Percentiles rank a stretch among this genome's conserved stretches.
phyloP scores from a whole-genome alignment of 768 basidiomycete genomes.

The Pilatotrama ljubarskyi region DNA sequence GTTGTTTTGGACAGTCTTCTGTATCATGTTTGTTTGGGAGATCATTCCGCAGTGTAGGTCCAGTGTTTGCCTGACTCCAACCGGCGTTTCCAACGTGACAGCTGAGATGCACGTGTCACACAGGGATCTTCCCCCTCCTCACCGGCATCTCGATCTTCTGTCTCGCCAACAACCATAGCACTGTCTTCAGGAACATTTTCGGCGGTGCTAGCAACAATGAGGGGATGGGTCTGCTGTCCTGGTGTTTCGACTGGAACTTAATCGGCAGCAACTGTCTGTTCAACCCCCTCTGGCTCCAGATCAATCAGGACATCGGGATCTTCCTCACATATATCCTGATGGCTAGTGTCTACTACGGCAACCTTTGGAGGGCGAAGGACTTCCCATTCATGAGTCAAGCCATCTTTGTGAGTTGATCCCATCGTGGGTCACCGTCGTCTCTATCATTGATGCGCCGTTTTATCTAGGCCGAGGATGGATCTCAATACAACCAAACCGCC shows the following conservation, averaged over 20 bases:
- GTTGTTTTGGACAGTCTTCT: slow-evolving; percentile 42
- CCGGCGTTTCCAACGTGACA: slow-evolving; percentile 5
- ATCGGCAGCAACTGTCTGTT: slow-evolving; percentile 46
- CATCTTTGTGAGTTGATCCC: slow-evolving; percentile 25
- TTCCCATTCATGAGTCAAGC: slow-evolving; percentile 54
- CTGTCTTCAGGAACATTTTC: slow-evolving; percentile 29
- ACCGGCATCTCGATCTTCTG: slow-evolving; percentile 40
- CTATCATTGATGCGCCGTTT: not conserved
- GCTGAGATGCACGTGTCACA: slow-evolving; percentile 29
- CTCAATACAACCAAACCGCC: slow-evolving; percentile 41
- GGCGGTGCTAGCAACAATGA: slow-evolving; percentile 49
- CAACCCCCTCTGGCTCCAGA: slow-evolving; percentile 30
- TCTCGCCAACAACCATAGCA: slow-evolving; percentile 33
- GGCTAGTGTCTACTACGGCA: slow-evolving; percentile 37
- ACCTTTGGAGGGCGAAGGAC: slow-evolving; percentile 57
- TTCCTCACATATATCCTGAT: slow-evolving; percentile 36
- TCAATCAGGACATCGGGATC: slow-evolving; percentile 29
- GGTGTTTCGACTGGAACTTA: slow-evolving; percentile 66
- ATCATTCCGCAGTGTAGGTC: slow-evolving; percentile 43
- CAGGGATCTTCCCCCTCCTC: slow-evolving; percentile 40
- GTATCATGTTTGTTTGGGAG: slow-evolving; percentile 35
- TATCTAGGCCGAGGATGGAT: slow-evolving; percentile 26
- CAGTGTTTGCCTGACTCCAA: not conserved
- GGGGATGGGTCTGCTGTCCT: slow-evolving; percentile 58
- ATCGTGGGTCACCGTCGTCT: not conserved